These are phyloP conservation scores for Aureobasidium leucospermi DNA, from an alignment of 2,329 filamentous ascomycete species.

Conservation along the genomic window DNA sequence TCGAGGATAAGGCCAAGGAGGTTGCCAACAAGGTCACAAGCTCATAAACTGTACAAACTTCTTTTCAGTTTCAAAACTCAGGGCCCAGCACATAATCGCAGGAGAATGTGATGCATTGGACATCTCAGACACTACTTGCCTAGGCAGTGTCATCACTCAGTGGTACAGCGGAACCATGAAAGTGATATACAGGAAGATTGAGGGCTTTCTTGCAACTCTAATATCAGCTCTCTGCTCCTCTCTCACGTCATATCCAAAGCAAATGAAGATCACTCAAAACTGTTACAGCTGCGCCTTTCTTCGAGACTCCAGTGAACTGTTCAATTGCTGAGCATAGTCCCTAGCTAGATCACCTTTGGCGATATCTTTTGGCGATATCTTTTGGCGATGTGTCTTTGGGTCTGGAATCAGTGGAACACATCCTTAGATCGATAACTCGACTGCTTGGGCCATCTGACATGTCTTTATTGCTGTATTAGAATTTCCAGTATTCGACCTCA, in stretches of 20 bases:
- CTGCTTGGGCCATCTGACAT: too few relatives aligned
- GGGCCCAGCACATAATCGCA: too few relatives aligned
- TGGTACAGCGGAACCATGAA: not conserved
- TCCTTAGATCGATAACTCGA: too few relatives aligned
- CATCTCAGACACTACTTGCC: not conserved
- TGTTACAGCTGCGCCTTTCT: too few relatives aligned
- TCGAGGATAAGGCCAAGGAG: slow-evolving; percentile 23
- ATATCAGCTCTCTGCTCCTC: not conserved
- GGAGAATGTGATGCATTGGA: not conserved
- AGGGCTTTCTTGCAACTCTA: not conserved
- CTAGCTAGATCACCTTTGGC: too few relatives aligned
- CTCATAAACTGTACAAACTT: slow-evolving; percentile 1
- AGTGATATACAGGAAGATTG: not conserved
- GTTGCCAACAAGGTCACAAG: slow-evolving; percentile 18
- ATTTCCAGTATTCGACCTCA: too few relatives aligned
- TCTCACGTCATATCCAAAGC: not conserved
- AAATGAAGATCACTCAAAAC: not conserved
- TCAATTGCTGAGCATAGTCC: too few relatives aligned
- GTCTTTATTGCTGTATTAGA: too few relatives aligned
- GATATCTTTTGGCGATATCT: too few relatives aligned
- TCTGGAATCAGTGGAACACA: too few relatives aligned
- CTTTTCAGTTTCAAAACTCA: not conserved
- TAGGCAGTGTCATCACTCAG: not conserved
- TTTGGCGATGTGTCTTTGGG: too few relatives aligned
- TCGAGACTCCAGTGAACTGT: too few relatives aligned